phyloP scores from a whole-genome alignment of 129 eudicot species.

The Cynara cardunculus region DNA sequence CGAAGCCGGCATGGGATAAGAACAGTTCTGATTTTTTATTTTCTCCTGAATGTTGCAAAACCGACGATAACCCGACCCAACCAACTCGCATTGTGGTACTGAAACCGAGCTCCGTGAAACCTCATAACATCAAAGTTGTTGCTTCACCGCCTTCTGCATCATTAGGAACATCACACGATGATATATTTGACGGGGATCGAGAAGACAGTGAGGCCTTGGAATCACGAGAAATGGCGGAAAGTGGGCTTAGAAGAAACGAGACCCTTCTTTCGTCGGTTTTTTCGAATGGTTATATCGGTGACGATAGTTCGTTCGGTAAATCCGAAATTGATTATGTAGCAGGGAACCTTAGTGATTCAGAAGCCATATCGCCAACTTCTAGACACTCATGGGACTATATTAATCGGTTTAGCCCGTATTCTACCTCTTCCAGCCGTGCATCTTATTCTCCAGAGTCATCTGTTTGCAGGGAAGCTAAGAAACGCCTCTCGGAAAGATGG shows the following conservation, averaged over 20 bases:
- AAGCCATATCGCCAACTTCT: constrained; percentile 73
- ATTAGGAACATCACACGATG: too few relatives aligned
- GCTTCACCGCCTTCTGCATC: too few relatives aligned
- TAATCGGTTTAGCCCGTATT: constrained; percentile 59
- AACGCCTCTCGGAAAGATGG: constrained; percentile 99
- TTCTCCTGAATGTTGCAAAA: constrained; percentile 39
- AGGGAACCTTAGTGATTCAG: constrained; percentile 79
- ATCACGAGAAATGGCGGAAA: constrained; percentile 56
- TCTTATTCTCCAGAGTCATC: constrained; percentile 94
- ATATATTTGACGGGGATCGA: constrained; percentile 31
- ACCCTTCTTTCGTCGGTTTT: constrained; percentile 60
- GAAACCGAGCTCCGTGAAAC: constrained; percentile 68
- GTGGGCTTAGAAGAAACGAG: constrained; percentile 60
- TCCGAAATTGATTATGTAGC: constrained; percentile 73
- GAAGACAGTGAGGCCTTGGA: constrained; percentile 43
- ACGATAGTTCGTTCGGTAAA: constrained; percentile 76
- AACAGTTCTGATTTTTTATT: constrained; percentile 41
- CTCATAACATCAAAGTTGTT: constrained; percentile 48
- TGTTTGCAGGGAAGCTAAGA: constrained; percentile 94
- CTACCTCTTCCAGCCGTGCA: constrained; percentile 72
- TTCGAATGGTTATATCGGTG: constrained; percentile 85
- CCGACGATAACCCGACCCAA: constrained; percentile 43
- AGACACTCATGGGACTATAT: constrained; percentile 92
- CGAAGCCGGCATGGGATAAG: constrained; percentile 28
- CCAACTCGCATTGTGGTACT: constrained; percentile 86